Evolutionary conservation across 164 flowering plant species (phyloP).

Genomic region (Houttuynia cordata): DNA sequence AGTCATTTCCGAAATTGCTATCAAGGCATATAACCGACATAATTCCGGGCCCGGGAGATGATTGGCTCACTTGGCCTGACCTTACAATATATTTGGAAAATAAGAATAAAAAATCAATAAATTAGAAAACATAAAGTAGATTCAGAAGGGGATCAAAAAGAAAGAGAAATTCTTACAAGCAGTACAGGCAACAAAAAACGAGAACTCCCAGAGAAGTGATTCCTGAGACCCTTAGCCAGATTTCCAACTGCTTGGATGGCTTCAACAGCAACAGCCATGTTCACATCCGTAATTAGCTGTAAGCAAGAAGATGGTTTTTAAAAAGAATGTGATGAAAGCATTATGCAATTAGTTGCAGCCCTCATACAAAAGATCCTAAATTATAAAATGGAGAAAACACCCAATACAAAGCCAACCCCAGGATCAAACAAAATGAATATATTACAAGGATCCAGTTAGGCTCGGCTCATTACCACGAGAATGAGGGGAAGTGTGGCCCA

Average conservation of each 20-base stretch:
- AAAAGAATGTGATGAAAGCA: neutral
- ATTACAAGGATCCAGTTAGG: too few relatives aligned
- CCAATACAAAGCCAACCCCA: too few relatives aligned
- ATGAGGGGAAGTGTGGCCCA: too few relatives aligned
- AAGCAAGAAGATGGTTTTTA: neutral
- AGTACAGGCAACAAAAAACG: conserved; percentile 80
- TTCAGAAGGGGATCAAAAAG: neutral
- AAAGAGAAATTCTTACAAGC: conserved; percentile 47
- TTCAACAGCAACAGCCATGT: conserved; percentile 95
- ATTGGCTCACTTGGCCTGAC: too few relatives aligned
- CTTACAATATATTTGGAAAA: neutral
- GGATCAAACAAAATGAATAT: too few relatives aligned
- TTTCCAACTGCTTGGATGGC: conserved; percentile 96
- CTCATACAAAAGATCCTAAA: too few relatives aligned
- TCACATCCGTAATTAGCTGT: conserved; percentile 96
- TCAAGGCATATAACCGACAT: too few relatives aligned
- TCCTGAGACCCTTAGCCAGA: conserved; percentile 77
- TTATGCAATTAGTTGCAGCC: too few relatives aligned
- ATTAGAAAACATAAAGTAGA: neutral
- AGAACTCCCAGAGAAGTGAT: conserved; percentile 71
- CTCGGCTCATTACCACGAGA: too few relatives aligned
- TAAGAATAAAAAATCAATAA: neutral
- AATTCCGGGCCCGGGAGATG: too few relatives aligned
- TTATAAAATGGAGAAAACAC: too few relatives aligned
- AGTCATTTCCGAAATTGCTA: too few relatives aligned